Conservation (phyloP, 495 filamentous ascomycete genomes). For the Cercophora samala region DNA sequence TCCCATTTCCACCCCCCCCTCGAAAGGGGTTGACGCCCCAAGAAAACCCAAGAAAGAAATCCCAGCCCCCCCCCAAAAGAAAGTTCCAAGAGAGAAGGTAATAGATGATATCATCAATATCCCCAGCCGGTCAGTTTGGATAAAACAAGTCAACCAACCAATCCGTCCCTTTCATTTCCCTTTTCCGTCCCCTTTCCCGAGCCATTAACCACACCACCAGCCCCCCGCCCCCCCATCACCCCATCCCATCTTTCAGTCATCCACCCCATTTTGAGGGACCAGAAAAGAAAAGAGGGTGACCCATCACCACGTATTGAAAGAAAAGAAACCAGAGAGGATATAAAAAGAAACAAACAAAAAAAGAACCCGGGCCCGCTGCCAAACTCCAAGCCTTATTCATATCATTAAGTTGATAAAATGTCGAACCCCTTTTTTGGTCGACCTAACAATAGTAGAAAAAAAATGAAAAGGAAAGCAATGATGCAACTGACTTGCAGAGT, state of each 20-base stretch:
- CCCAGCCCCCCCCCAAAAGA: background rate
- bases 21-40: background rate
- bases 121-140: too few species aligned
- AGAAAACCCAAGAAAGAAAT: background rate
- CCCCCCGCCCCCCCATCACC: background rate
- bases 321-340: background rate
- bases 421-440: background rate
- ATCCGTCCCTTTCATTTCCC: background rate
- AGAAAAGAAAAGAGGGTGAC: background rate
- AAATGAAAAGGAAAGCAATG: background rate
- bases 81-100: background rate
- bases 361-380: background rate
- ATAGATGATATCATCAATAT: too few species aligned
- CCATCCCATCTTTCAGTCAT: background rate
- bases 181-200: background rate
- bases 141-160: too few species aligned
- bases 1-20: background rate
- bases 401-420: background rate
- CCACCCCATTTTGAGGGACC: background rate
- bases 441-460: background rate
- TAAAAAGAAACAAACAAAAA: background rate
- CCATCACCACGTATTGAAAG: background rate
- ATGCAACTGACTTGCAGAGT: background rate
- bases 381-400: background rate
- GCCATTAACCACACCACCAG: background rate